These are phyloP conservation scores for Lycium barbarum DNA, from an alignment of 257 asterid species.

Conservation along the genomic window DNA sequence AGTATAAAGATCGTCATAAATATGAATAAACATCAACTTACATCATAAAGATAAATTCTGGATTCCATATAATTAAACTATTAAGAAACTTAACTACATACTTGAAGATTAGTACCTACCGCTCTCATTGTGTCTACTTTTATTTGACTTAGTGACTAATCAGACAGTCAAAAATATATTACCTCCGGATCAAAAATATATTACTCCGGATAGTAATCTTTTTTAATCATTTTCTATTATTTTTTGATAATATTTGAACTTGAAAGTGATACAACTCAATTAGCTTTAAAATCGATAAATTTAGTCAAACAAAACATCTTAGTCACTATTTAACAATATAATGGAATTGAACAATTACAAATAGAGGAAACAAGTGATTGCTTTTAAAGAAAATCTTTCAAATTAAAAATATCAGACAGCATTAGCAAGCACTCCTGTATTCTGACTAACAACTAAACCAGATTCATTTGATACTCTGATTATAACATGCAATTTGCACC, in stretches of 20 bases:
- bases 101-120: too few relatives aligned
- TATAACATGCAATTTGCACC: too few relatives aligned
- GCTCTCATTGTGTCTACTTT: background rate
- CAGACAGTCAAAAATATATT: background rate
- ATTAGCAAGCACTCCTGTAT: background rate
- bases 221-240: background rate
- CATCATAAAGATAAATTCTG: background rate
- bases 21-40: background rate
- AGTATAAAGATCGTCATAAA: background rate
- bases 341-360: too few relatives aligned
- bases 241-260: background rate
- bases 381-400: background rate
- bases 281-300: background rate
- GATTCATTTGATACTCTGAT: background rate
- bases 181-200: background rate
- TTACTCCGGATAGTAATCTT: background rate
- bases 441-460: background rate
- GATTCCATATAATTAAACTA: background rate
- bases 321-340: background rate
- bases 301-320: background rate
- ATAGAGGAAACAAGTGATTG: background rate
- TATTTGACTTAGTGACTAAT: background rate
- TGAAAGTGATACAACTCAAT: background rate
- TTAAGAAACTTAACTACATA: background rate
- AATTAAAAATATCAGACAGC: too few relatives aligned